Percentiles rank a stretch among this genome's conserved stretches.
Evolutionary conservation across 2,329 filamentous ascomycete genomes (phyloP).

Genomic region (Verticillium longisporum): DNA sequence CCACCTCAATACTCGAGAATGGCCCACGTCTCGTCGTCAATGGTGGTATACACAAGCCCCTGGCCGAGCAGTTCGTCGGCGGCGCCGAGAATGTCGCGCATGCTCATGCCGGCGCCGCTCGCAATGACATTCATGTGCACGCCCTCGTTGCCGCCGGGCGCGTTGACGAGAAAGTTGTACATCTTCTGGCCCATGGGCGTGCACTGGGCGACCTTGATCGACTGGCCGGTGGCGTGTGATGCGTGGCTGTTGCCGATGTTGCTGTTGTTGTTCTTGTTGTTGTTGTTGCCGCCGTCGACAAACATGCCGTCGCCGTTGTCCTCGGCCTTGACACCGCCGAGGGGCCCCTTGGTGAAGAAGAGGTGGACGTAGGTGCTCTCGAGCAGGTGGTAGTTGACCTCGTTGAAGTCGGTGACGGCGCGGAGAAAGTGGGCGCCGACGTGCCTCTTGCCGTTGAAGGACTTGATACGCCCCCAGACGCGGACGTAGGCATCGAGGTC

Average conservation of each 20-base stretch:
- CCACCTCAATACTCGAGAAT: conserved; percentile 59
- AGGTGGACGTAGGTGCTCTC: conserved; percentile 87
- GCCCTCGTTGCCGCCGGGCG: conserved; percentile 72
- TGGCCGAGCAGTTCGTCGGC: conserved; percentile 70
- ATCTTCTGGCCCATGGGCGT: conserved; percentile 59
- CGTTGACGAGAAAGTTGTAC: conserved; percentile 60
- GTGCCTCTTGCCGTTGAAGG: conserved; percentile 76
- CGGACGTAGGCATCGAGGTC: conserved; percentile 74
- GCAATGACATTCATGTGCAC: conserved; percentile 75
- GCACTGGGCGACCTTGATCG: conserved; percentile 38
- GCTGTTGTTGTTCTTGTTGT: neutral
- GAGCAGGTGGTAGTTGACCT: conserved; percentile 86
- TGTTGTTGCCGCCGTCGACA: conserved; percentile 37
- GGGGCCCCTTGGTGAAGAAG: conserved; percentile 67
- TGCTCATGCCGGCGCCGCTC: conserved; percentile 54
- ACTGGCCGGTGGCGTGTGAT: conserved; percentile 26
- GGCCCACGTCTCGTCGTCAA: conserved; percentile 90
- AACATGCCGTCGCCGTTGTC: conserved; percentile 47
- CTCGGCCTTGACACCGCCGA: conserved; percentile 29
- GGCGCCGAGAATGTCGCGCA: conserved; percentile 66
- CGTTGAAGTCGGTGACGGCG: conserved; percentile 77
- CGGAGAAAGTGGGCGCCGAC: conserved; percentile 76
- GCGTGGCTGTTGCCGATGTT: neutral
- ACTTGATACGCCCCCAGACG: conserved; percentile 78
- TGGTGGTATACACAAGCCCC: conserved; percentile 80